phyloP scores from a whole-genome alignment of 1,139 yeast species.

The Diutina ranongensis region DNA sequence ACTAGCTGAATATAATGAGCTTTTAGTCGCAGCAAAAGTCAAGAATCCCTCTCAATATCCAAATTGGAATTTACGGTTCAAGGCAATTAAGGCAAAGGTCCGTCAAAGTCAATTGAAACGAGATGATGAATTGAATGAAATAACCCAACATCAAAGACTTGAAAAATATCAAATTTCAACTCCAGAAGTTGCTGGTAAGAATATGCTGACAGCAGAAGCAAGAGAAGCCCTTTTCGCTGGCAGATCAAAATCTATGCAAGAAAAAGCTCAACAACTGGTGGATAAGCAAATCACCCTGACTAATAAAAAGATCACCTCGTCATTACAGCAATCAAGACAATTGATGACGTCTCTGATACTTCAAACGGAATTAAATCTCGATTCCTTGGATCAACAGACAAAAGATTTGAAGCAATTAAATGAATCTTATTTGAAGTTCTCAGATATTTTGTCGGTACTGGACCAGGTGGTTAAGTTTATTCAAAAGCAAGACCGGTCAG shows the following conservation, averaged over 20 bases:
- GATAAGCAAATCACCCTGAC: constrained; percentile 30
- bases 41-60: background rate
- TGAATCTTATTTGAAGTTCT: constrained; percentile 40
- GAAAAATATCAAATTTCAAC: background rate
- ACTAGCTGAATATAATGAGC: background rate
- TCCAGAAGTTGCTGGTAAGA: background rate
- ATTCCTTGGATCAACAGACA: constrained; percentile 49
- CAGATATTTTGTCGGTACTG: constrained; percentile 32
- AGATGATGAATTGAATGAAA: background rate
- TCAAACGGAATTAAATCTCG: constrained; percentile 52
- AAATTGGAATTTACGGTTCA: background rate
- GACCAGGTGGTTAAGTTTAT: constrained; percentile 47
- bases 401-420: constrained; percentile 38
- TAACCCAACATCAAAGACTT: background rate
- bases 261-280: constrained; percentile 11
- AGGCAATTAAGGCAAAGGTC: background rate
- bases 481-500: constrained; percentile 57
- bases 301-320: constrained; percentile 41
- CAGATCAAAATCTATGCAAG: constrained; percentile 9
- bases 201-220: constrained; percentile 7
- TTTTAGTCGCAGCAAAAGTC: background rate
- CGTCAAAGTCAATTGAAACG: background rate
- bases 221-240: constrained; percentile 16
- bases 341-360: constrained; percentile 42
- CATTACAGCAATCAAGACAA: constrained; percentile 42